Evolutionary conservation across 257 asterid species (phyloP), one percentile per base, ranked within the genome.

Genomic region (Solanum commersonii): DNA sequence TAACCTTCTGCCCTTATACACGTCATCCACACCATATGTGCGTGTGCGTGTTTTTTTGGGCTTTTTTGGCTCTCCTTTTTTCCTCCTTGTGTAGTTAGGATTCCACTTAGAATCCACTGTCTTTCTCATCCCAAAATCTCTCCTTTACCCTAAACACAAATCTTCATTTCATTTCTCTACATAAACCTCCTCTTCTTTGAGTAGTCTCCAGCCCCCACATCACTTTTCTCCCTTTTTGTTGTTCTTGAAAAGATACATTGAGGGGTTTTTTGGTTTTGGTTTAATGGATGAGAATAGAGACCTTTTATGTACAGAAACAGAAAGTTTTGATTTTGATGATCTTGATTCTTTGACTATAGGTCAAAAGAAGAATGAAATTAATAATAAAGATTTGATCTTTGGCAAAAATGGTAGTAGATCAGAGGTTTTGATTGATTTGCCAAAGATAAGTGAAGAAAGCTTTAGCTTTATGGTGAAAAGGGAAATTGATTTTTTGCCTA

Each of bases 121-220:
- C 89, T 77, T 91, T 87, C 91, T 84, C 63, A 52, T 29, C 88
- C 86, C 89, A 87, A 85, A 86, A 91, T 89, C 91, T 33, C 89
- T 33, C 89, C 92, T 91, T 92, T 92, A 91, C 96, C 93, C 95
- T 93, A 94, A 91, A 91, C 95, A 92, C 90, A 91, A 86, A 89
- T 88, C 88, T 87, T 87, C 85, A 87, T 91, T 88, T 72, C 79
- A 72, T 70, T 70, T 70, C 90, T 88, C 92, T 91, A 91, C 93
- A 88, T 94, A 94, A 89, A 20, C 68, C 92, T 88, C 91, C n/a
- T 52, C 89, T 79, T 89, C 88, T 83, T 87, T 46, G 49, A 90
- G 87, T 90, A 91, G 91, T 91, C 91, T 88, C 59, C 59, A 68
- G 18, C 70, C 81, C 42, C 42, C 79, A 52, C 29, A 11, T 63